Percentiles rank a stretch among this genome's conserved stretches.
phyloP scores from a whole-genome alignment of 345 rosid genomes.

The Trapa incisa region DNA sequence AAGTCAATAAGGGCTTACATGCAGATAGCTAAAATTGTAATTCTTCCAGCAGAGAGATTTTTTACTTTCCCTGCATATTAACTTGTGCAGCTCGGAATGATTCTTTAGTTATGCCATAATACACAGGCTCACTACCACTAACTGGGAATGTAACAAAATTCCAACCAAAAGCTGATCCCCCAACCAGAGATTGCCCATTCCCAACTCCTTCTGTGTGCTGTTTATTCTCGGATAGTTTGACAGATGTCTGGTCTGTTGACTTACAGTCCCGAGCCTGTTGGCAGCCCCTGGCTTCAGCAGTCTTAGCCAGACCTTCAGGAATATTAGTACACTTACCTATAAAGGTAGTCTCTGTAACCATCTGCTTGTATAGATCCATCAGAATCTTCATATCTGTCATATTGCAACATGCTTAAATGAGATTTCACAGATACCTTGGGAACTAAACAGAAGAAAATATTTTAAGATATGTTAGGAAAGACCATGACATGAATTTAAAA shows the following conservation, averaged over 20 bases:
- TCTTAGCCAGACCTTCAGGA: slow-evolving; percentile 19
- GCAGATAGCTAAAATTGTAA: background rate
- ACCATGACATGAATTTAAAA: background rate
- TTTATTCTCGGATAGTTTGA: slow-evolving; percentile 23
- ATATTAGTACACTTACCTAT: slow-evolving; percentile 1
- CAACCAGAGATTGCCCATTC: slow-evolving; percentile 23
- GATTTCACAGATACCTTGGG: background rate
- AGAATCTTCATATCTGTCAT: slow-evolving; percentile 52
- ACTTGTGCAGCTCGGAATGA: slow-evolving; percentile 48
- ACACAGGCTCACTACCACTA: slow-evolving; percentile 28
- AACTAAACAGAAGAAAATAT: background rate
- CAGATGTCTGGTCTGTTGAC: slow-evolving; percentile 6
- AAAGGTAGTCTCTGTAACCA: slow-evolving; percentile 26
- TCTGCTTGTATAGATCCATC: slow-evolving; percentile 45
- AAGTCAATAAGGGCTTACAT: background rate
- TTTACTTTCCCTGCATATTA: slow-evolving; percentile 10
- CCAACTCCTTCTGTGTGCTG: slow-evolving; percentile 21
- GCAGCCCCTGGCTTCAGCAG: slow-evolving; percentile 23
- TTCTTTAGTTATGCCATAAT: slow-evolving; percentile 64
- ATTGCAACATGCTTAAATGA: background rate
- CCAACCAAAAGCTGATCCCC: slow-evolving; percentile 94
- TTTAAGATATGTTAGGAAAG: background rate
- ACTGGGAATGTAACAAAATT: slow-evolving; percentile 53
- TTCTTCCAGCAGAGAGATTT: background rate
- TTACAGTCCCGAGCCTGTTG: slow-evolving; percentile 14